These are phyloP conservation scores for Apophysomyces trapeziformis DNA, from an alignment of 371 early-diverging fungal species.

Conservation along the genomic window DNA sequence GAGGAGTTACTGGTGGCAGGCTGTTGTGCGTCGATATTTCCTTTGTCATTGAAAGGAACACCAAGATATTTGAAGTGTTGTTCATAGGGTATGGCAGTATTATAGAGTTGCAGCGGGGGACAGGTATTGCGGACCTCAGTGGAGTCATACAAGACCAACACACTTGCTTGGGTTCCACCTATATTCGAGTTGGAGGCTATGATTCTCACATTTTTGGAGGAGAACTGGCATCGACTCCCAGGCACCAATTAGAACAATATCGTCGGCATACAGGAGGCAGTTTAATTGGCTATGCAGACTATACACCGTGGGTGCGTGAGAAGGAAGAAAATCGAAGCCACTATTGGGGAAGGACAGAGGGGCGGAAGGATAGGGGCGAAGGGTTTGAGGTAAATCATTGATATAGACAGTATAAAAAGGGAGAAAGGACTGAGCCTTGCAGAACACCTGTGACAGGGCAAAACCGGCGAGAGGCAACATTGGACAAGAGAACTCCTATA, in stretches of 20 bases:
- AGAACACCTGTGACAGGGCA: no score
- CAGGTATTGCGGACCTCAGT: neutral
- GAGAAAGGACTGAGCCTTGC: no score
- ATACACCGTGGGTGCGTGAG: no score
- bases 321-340: no score
- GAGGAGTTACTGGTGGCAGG: conserved; percentile 1
- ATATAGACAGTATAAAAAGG: no score
- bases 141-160: conserved; percentile 17
- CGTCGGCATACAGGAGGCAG: conserved; percentile 22
- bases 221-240: conserved; percentile 3
- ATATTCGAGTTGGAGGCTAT: conserved; percentile 25
- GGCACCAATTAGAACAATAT: conserved; percentile 23
- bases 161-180: conserved; percentile 36
- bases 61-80: conserved; percentile 15
- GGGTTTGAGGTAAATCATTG: no score
- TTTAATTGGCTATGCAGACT: no score
- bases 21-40: conserved; percentile 8
- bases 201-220: conserved; percentile 10
- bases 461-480: no score
- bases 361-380: conserved; percentile 4
- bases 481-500: no score
- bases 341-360: no score
- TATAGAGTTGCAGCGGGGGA: conserved; percentile 15
- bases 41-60: conserved; percentile 13
- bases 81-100: conserved; percentile 2